Base-by-base conservation (phyloP, 1,284 basidiomycete species). In the Pisolithus thermaeus region DNA sequence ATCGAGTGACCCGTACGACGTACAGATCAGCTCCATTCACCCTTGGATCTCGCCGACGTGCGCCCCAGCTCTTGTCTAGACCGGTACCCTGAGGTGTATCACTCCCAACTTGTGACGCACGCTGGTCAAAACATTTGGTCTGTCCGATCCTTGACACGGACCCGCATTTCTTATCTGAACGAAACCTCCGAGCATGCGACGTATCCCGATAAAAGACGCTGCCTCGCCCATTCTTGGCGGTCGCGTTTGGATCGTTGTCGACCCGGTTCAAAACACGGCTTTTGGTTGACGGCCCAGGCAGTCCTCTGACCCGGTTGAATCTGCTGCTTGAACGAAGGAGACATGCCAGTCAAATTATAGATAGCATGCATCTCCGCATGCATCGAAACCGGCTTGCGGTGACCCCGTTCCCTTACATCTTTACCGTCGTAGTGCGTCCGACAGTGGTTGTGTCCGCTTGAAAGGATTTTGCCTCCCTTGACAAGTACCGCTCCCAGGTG, bases 341-440 rank as follows among this genome's bases (percentile, higher is more conserved):
- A 73, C 73, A 72, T 72, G 70, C 77, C 76, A 51, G 76, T 78
- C 50, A 75, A 56, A 57, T 65, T 79, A 63, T 74, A 78, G 56
- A 79, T 81, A 14, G 74, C 75, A 56, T 81, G 76, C 80, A 81
- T 81, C 67, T 81, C 78, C 2, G 80, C 79, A 57, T 83, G 79
- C 78, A 82, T 81, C 3, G 76, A 80, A 20, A 78, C 66, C 22
- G 78, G 76, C 71, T 74, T 78, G 50, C 75, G 70, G 58, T 70
- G 70, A 4, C 73, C 73, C 27, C 70, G 67, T 50, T 64, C 69
- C 51, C 63, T 62, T 23, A 71, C 63, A 52, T 78, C 75, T 9
- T 64, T 63, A 16, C 76, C 75, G 50, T 81, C 77, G 58, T 80
- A 80, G 54, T 77, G 74, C 39, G 79, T 70, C 37, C 78, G 71